A percentile compares a stretch with the other conserved stretches of the same genome.
phyloP scores from a whole-genome alignment of 2,329 filamentous ascomycete species.

The Colletotrichum truncatum region DNA sequence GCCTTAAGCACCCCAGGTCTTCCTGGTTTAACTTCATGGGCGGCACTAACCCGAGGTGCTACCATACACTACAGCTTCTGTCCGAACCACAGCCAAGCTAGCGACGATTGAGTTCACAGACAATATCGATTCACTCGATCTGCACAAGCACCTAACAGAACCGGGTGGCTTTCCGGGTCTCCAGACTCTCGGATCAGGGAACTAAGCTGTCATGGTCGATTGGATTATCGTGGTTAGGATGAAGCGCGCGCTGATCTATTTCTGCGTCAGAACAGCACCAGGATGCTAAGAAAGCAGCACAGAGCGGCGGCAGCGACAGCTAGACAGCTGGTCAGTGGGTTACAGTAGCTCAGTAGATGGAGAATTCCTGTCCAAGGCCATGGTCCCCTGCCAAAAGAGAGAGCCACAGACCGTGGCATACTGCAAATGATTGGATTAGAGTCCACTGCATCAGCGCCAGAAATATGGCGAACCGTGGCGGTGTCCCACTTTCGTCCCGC shows the following conservation, averaged over 20 bases:
- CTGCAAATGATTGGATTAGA: constrained; percentile 9
- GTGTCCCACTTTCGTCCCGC: constrained; percentile 16
- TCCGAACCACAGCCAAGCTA: too few relatives aligned
- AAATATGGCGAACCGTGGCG: constrained; percentile 12
- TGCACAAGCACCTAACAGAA: neutral
- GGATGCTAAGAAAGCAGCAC: neutral
- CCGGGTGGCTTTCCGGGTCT: neutral
- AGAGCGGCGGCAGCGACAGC: neutral
- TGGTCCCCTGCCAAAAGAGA: neutral
- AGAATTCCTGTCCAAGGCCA: constrained; percentile 5
- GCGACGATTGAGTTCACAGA: too few relatives aligned
- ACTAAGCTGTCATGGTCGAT: constrained; percentile 5
- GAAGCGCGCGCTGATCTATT: constrained; percentile 31
- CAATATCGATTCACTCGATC: neutral
- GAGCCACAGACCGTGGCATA: neutral
- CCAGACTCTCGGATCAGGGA: neutral
- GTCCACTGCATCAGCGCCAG: neutral
- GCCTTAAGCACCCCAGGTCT: neutral
- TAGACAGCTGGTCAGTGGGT: neutral
- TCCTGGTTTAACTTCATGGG: neutral
- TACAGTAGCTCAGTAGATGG: neutral
- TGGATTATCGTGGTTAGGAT: constrained; percentile 7
- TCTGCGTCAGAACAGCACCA: constrained; percentile 13
- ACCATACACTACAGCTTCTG: neutral
- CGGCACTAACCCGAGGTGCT: neutral